A percentile compares a stretch with the other conserved stretches of the same genome.
Conservation (phyloP, 2,329 filamentous ascomycete genomes). For the Aspergillus ochraceoroseus region DNA sequence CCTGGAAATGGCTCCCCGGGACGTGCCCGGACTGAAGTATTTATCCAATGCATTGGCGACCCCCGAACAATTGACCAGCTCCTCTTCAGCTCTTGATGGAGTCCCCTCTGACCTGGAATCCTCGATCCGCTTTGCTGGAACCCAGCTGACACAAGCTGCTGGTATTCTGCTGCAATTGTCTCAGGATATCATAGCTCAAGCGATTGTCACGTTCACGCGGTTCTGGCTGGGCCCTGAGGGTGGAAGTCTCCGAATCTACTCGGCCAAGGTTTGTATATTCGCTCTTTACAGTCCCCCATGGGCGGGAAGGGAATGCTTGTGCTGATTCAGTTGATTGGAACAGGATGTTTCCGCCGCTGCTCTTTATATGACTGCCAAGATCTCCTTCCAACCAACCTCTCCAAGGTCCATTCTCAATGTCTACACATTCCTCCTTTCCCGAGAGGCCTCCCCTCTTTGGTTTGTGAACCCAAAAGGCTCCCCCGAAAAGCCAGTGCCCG, state of each 20-base stretch:
- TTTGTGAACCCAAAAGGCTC: slow-evolving; percentile 32
- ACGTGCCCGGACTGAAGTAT: slow-evolving; percentile 29
- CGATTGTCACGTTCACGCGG: slow-evolving; percentile 73
- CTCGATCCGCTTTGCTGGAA: slow-evolving; percentile 44
- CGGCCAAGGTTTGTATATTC: slow-evolving; percentile 36
- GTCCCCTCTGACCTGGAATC: slow-evolving; percentile 40
- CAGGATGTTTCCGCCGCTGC: slow-evolving; percentile 77
- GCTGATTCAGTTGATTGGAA: too few species aligned
- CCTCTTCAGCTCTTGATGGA: slow-evolving; percentile 44
- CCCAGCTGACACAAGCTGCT: slow-evolving; percentile 45
- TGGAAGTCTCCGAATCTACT: slow-evolving; percentile 42
- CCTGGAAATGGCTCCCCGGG: slow-evolving; percentile 28
- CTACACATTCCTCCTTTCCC: slow-evolving; percentile 72
- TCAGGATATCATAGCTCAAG: slow-evolving; percentile 79
- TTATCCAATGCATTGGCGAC: slow-evolving; percentile 46
- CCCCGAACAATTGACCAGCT: slow-evolving; percentile 42
- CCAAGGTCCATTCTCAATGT: slow-evolving; percentile 78
- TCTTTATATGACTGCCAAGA: slow-evolving; percentile 76
- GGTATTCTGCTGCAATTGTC: slow-evolving; percentile 72
- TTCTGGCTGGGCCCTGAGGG: slow-evolving; percentile 63
- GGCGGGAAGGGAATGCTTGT: too few species aligned
- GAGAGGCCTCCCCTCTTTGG: slow-evolving; percentile 52
- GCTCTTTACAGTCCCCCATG: too few species aligned
- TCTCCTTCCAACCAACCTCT: slow-evolving; percentile 69
- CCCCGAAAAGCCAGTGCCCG: slow-evolving; percentile 41